Base-by-base conservation (phyloP, 306 rosid species). In the Cucumis cinereus region DNA sequence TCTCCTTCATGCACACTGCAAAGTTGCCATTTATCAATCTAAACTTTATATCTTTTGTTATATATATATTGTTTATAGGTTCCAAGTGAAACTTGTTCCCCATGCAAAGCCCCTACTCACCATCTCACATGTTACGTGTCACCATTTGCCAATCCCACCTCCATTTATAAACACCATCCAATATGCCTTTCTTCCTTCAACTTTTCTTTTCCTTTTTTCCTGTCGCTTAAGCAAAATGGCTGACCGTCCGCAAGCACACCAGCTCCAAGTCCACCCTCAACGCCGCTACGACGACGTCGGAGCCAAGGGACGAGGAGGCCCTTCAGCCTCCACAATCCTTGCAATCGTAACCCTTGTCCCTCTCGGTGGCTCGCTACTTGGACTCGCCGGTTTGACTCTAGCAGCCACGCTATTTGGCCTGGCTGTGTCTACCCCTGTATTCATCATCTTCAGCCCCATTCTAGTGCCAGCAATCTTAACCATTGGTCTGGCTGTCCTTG, bases 61-160 rank as follows among this genome's bases (percentile, higher is more conserved):
- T 61, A 5, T 15, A 20, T 4, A 26, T 35, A 12, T 55, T 35
- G 58, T 38, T 77, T 41, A n/a, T 36, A 74, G 36, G 40, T 59
- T 60, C 75, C 26, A 69, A 20, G 7, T 87, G 92, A 93, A 89
- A 89, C 92, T 68, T 90, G 98, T 89, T 90, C 79, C 80, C 77
- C 97, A 93, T 91, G 90, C 92, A 93, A 83, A 76, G 73, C 85
- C 72, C 81, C 77, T 49, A 85, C 89, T 86, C 92, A 85, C 86
- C 92, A 82, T 82, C 77, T 81, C 76, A 28, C 52, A 41, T 58
- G 19, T 49, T 57, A 91, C 91, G 94, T 88, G 98, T 90, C 93
- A 67, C 73, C 80, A 60, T 77, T 59, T 74, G 8, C 8, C 72
- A 81, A 36, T 19, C 82, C 24, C 71, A 59, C 68, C 77, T 77